phyloP scores from a whole-genome alignment of 2,329 filamentous ascomycete genomes.

The Westerdykella aurantiaca region DNA sequence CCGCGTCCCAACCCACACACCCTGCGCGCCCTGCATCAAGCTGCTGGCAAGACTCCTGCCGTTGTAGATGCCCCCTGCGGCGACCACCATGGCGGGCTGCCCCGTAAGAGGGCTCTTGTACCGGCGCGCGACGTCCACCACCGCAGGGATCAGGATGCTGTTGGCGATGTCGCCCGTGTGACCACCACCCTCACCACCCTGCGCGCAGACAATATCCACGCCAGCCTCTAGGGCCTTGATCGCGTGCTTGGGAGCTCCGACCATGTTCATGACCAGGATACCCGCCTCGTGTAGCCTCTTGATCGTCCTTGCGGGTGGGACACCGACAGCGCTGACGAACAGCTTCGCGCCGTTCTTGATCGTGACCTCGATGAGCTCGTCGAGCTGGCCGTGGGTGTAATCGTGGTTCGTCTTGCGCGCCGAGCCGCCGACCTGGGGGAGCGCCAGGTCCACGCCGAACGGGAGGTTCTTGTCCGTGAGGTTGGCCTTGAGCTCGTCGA shows the following conservation, averaged over 20 bases:
- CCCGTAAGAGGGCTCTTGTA: slow-evolving; percentile 70
- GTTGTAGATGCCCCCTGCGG: slow-evolving; percentile 81
- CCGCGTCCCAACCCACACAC: slow-evolving; percentile 90
- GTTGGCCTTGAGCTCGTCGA: slow-evolving; percentile 76
- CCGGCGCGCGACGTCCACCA: slow-evolving; percentile 72
- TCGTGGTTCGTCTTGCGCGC: slow-evolving; percentile 93
- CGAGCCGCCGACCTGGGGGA: slow-evolving; percentile 78
- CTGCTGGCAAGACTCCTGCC: slow-evolving; percentile 74
- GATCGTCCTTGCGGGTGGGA: slow-evolving; percentile 69
- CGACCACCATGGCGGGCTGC: slow-evolving; percentile 69
- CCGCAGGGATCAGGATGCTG: slow-evolving; percentile 78
- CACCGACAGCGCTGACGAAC: slow-evolving; percentile 83
- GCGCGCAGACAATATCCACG: slow-evolving; percentile 85
- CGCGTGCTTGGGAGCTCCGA: slow-evolving; percentile 86
- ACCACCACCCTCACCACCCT: slow-evolving; percentile 88
- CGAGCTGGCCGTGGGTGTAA: slow-evolving; percentile 83
- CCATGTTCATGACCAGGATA: slow-evolving; percentile 95
- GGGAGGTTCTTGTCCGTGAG: slow-evolving; percentile 63
- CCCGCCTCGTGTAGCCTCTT: slow-evolving; percentile 71
- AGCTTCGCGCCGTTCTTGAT: slow-evolving; percentile 77
- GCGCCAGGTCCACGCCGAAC: slow-evolving; percentile 85
- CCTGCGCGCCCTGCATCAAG: slow-evolving; percentile 80
- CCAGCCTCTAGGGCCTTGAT: slow-evolving; percentile 80
- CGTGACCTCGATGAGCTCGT: slow-evolving; percentile 80
- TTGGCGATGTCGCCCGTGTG: slow-evolving; percentile 86